phyloP scores from a whole-genome alignment of 2,329 filamentous ascomycete species.

The Chaetothyriales sp. region DNA sequence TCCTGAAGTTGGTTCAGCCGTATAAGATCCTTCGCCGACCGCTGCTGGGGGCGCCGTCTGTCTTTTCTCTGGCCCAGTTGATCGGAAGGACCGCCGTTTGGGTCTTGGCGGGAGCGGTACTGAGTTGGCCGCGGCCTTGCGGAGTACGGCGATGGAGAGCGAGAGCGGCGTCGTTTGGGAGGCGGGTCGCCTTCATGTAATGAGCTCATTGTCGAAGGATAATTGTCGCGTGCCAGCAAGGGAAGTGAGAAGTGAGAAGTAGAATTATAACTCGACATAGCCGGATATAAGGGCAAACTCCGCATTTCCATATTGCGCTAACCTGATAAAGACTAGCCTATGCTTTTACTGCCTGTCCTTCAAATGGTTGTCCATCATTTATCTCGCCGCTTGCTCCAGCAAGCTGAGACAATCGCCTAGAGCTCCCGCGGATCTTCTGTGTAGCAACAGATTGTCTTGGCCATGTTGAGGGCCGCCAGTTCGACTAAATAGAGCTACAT shows the following conservation, averaged over 20 bases:
- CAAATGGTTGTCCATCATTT: no score
- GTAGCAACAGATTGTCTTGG: no score
- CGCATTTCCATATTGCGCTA: no score
- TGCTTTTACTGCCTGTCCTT: no score
- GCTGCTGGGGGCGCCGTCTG: slow-evolving; percentile 8
- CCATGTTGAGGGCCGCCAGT: no score
- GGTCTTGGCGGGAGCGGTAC: background rate
- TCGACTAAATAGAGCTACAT: no score
- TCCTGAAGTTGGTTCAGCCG: slow-evolving; percentile 45
- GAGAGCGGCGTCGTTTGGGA: background rate
- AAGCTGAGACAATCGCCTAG: no score
- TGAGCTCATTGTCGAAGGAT: background rate
- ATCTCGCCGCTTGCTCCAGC: no score
- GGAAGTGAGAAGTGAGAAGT: background rate
- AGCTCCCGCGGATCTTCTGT: no score
- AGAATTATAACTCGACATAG: no score
- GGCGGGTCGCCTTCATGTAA: background rate
- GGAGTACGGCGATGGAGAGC: background rate
- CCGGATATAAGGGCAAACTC: no score
- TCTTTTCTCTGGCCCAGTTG: slow-evolving; percentile 2
- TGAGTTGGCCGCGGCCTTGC: background rate
- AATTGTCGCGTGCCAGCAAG: background rate
- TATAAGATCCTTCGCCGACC: slow-evolving; percentile 28
- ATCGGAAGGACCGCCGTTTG: background rate
- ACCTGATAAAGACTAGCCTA: no score